A percentile compares a stretch with the other conserved stretches of the same genome.
phyloP scores from a whole-genome alignment of 371 early-diverging fungal species.

The Thermomucor indicae-seudaticae region DNA sequence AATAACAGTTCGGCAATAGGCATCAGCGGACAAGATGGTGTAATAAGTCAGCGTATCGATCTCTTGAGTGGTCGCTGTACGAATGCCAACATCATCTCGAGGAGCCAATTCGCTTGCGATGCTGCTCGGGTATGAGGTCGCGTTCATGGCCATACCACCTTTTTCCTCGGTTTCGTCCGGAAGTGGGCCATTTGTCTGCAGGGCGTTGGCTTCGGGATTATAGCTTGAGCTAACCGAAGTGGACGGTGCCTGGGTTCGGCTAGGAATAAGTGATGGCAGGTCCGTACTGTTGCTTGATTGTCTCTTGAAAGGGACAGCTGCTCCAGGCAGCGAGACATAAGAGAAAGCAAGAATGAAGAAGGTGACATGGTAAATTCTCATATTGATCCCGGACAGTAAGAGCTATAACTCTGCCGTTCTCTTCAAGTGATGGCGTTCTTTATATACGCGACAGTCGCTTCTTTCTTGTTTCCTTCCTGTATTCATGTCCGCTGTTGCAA shows the following conservation, averaged over 20 bases:
- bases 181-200: slow-evolving; percentile 7
- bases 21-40: slow-evolving; percentile 10
- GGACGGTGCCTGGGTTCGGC: neutral
- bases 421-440: too few relatives aligned
- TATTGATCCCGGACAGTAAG: too few relatives aligned
- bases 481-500: too few relatives aligned
- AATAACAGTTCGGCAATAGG: slow-evolving; percentile 14
- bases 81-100: neutral
- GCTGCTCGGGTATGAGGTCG: neutral
- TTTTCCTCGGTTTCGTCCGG: slow-evolving; percentile 4
- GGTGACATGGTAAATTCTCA: too few relatives aligned
- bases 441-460: too few relatives aligned
- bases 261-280: neutral
- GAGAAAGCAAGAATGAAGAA: too few relatives aligned
- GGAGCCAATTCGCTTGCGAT: neutral
- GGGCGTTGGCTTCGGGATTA: slow-evolving; percentile 8
- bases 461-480: too few relatives aligned
- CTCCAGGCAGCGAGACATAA: neutral
- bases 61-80: slow-evolving; percentile 1
- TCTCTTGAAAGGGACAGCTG: neutral
- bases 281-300: neutral
- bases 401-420: too few relatives aligned
- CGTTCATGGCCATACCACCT: slow-evolving; percentile 10
- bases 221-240: neutral
- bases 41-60: slow-evolving; percentile 3